Conservation (phyloP, 768 basidiomycete genomes). For the Tephrocybe rancida region DNA sequence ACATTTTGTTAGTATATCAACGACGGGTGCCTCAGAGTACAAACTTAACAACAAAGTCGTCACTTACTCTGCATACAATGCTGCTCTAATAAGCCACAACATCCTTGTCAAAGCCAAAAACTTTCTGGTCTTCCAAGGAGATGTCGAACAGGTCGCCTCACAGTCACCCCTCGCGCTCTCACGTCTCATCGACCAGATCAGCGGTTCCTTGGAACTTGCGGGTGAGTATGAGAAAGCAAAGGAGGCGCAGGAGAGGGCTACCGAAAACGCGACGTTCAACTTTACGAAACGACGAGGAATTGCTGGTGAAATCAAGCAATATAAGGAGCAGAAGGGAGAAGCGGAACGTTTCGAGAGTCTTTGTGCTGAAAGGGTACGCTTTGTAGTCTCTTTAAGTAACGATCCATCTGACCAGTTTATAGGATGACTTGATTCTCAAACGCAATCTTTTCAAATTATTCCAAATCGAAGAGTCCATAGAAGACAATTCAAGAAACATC, state of each 20-base stretch:
- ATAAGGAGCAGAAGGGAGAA: constrained; percentile 95
- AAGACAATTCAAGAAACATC: constrained; percentile 69
- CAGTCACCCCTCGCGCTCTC: constrained; percentile 91
- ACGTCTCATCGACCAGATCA: constrained; percentile 92
- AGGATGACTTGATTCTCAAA: constrained; percentile 83
- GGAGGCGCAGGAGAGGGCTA: constrained; percentile 84
- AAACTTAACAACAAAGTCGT: constrained; percentile 80
- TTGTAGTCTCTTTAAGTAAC: not conserved
- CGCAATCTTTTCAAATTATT: constrained; percentile 88
- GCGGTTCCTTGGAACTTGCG: constrained; percentile 89
- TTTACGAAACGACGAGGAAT: constrained; percentile 94
- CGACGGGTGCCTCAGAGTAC: constrained; percentile 88
- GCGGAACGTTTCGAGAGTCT: constrained; percentile 86
- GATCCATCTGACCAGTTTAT: constrained; percentile 11
- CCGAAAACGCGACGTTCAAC: constrained; percentile 93
- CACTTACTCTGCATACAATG: constrained; percentile 87
- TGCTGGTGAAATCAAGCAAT: constrained; percentile 93
- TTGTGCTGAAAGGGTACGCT: constrained; percentile 68
- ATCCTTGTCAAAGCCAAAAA: constrained; percentile 99
- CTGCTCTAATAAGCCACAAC: constrained; percentile 85
- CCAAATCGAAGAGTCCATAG: constrained; percentile 86
- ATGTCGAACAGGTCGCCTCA: constrained; percentile 96
- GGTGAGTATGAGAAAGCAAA: constrained; percentile 89
- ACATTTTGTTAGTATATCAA: constrained; percentile 70
- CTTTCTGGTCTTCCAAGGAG: constrained; percentile 98